These are phyloP conservation scores for Rhodomyrtus tomentosa DNA, from an alignment of 345 rosid species.

Conservation along the genomic window DNA sequence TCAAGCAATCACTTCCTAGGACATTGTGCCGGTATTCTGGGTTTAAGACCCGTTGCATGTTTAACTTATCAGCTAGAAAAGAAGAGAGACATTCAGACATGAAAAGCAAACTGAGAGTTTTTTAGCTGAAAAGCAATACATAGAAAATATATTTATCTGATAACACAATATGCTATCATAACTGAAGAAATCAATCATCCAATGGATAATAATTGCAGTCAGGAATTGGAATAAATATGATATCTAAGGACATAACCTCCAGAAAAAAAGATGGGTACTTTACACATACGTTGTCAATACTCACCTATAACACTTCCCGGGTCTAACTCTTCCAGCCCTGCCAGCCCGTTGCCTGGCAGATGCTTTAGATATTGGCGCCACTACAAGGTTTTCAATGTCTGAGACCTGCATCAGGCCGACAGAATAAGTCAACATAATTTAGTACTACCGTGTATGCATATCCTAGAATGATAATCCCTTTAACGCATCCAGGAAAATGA, in stretches of 20 bases:
- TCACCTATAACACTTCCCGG: constrained; percentile 96
- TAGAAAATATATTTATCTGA: not conserved
- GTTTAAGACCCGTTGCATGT: not conserved
- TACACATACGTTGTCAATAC: not conserved
- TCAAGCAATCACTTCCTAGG: not conserved
- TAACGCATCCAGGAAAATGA: not conserved
- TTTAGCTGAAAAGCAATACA: not conserved
- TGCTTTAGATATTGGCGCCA: constrained; percentile 94
- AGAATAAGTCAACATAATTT: not conserved
- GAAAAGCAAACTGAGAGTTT: not conserved
- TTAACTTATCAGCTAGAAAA: not conserved
- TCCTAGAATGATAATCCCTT: not conserved
- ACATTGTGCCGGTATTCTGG: not conserved
- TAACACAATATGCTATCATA: not conserved
- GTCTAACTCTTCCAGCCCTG: constrained; percentile 93
- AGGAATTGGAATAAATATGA: not conserved
- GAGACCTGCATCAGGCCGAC: constrained; percentile 37
- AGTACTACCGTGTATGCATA: not conserved
- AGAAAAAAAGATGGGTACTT: not conserved
- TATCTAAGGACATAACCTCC: not conserved
- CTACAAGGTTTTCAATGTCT: constrained; percentile 85
- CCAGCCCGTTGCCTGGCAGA: constrained; percentile 98
- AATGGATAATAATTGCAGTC: not conserved
- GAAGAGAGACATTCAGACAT: not conserved
- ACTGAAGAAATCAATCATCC: not conserved